These are phyloP conservation scores for Zopfia rhizophila DNA, from an alignment of 2,329 filamentous ascomycete genomes.

Conservation along the genomic window DNA sequence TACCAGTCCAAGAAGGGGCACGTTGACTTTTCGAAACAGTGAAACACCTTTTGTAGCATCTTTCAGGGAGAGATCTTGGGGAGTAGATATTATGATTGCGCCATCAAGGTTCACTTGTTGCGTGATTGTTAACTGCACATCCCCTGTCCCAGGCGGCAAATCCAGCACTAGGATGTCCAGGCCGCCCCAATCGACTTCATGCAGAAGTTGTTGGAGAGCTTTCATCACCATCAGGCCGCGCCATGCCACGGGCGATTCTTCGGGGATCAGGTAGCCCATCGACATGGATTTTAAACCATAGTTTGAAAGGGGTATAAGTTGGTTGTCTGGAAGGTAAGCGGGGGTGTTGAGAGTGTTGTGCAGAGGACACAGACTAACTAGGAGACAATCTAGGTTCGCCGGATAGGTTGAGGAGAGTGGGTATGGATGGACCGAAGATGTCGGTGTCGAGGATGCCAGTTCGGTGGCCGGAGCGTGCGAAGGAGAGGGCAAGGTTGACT, in stretches of 20 bases:
- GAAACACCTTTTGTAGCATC: constrained; percentile 92
- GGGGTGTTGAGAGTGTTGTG: not conserved
- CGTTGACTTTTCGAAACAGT: constrained; percentile 87
- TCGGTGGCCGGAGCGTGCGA: constrained; percentile 82
- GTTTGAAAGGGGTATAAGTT: constrained; percentile 87
- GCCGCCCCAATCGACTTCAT: constrained; percentile 93
- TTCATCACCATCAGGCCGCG: constrained; percentile 98
- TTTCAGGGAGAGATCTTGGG: constrained; percentile 90
- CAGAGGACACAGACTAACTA: constrained; percentile 62
- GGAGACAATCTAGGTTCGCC: constrained; percentile 80
- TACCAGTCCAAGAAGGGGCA: constrained; percentile 84
- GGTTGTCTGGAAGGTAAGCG: constrained; percentile 67
- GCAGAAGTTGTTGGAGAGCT: constrained; percentile 91
- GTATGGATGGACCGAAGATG: constrained; percentile 95
- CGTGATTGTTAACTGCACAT: constrained; percentile 95
- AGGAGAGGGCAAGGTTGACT: constrained; percentile 85
- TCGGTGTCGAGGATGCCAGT: constrained; percentile 93
- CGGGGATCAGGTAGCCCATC: constrained; percentile 90
- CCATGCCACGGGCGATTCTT: constrained; percentile 89
- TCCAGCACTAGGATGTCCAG: constrained; percentile 91
- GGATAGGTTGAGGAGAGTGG: constrained; percentile 84
- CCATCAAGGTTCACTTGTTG: constrained; percentile 92
- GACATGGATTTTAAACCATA: constrained; percentile 99
- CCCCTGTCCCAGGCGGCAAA: constrained; percentile 91
- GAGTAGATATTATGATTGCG: constrained; percentile 88